Base-by-base conservation (phyloP, 176 grass and related monocot species). In the Paspalum notatum region DNA sequence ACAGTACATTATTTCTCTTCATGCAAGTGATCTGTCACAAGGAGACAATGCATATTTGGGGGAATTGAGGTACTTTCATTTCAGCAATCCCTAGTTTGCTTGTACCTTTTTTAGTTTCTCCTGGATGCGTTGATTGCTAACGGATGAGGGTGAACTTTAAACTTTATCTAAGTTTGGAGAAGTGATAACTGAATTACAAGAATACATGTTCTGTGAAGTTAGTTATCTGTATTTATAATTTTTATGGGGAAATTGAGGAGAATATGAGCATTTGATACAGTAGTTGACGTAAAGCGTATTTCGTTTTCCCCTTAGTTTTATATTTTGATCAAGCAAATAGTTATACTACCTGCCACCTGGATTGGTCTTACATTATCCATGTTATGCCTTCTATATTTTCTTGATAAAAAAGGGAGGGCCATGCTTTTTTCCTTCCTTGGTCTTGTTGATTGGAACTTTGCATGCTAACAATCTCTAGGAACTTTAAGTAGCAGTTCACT, bases 1-100 rank as follows among this genome's bases (percentile, higher is more conserved):
- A 52, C 85, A 90, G 61, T 94, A 90, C 66, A 84, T 90, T 48
- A 86, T 94, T 51, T 94, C 88, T 40, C 82, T 94, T 62, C 75
- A 94, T 83, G 74, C 22, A 38, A 79, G 84, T 60, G 85, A 90
- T n/a, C 46, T 81, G 9, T 90, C 81, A 46, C 88, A 91, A 94
- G 82, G 88, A 77, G 77, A 76, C 76, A 86, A 73, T 55, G 85
- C 88, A 75, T 94, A 91, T 86, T 2, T 91, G 25, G 91, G 91
- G 50, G 88, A 91, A 72, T 74, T 94, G 83, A 88, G 91, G 91
- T 94, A 71, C 37, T 53, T 53, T 8, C 1, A 2, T 14, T 32
- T 32, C 32, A 32, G 74, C 9, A 77, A 21, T 56, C 20, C 46
- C 11, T 68, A 41, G 5, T 62, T 67, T 62, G 25, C 17, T 58